A percentile compares a stretch with the other conserved stretches of the same genome.
Evolutionary conservation across 306 rosid species (phyloP).

Genomic region (Casuarina cunninghamiana): DNA sequence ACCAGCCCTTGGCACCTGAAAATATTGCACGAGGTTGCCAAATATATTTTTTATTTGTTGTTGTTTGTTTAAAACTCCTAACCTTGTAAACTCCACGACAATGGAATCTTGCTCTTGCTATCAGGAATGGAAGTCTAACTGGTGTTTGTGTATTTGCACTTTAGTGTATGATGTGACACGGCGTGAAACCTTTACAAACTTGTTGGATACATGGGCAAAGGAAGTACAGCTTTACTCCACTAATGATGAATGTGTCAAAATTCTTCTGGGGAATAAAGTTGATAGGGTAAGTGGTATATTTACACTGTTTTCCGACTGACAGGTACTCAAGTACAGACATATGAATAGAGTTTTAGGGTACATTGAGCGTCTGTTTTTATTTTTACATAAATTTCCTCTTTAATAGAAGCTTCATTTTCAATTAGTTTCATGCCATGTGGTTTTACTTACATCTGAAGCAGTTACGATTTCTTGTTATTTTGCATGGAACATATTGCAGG

Average conservation of each 20-base stretch:
- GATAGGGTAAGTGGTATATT: slow-evolving; percentile 59
- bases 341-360: not conserved
- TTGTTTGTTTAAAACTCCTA: not conserved
- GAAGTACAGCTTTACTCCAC: slow-evolving; percentile 78
- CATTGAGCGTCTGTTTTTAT: not conserved
- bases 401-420: not conserved
- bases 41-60: not conserved
- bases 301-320: slow-evolving; percentile 5
- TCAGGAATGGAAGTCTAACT: slow-evolving; percentile 11
- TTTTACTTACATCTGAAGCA: not conserved
- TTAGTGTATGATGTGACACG: slow-evolving; percentile 89
- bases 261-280: slow-evolving; percentile 89
- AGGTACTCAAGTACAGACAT: not conserved
- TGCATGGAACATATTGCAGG: slow-evolving; percentile 40
- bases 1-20: not conserved
- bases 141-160: slow-evolving; percentile 17
- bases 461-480: not conserved
- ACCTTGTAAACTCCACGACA: not conserved
- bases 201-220: slow-evolving; percentile 72
- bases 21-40: not conserved
- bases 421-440: not conserved
- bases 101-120: not conserved
- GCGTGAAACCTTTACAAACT: slow-evolving; percentile 77
- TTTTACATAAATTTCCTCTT: not conserved
- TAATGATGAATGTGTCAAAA: slow-evolving; percentile 65